Base-by-base conservation (phyloP, 2,329 filamentous ascomycete genomes). In the Penicillium sp. region DNA sequence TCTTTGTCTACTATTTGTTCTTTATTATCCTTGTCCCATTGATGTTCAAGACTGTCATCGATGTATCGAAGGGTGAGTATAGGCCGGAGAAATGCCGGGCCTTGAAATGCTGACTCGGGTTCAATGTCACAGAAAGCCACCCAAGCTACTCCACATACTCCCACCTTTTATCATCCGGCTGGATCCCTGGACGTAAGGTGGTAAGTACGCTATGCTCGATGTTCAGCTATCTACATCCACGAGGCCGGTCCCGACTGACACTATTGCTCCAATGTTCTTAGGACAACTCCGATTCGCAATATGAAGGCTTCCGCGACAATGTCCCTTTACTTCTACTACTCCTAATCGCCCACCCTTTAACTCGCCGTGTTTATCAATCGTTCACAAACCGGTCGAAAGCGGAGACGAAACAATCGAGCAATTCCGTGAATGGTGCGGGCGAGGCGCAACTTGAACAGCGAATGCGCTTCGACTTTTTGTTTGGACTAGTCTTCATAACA, bases 251-350 rank as follows among this genome's bases (percentile, higher is more conserved):
- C 19, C 28, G 17, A 35, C 60, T 65, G 40, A 65, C 58, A 40
- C 57, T 67, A 37, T 52, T 57, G 57, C 67, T 47, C 65, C 56
- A 53, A 58, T 38, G 19, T 31, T n/a, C 37, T 3, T 60, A 91
- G 88, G 94, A 99, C 76, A 86, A 91, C 60, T 94, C 91, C 37
- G 94, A 99, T 75, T 75, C 83, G 31, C 94, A 99, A 74, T 99
- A 97, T 75, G 79, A 82, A 56, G 86, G 84, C 36, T 97, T 99
- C 70, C 87, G 95, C 62, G 79, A 83, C 59, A 97, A 97, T 68
- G 81, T 97, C 36, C 92, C 91, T 2, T 90, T 89, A 70, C 86
- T 97, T 73, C 80, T 84, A 9, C 63, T 86, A 10, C 83, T 97
- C 6, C 77, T 97, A 14, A 63, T 89, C 26, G 73, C 91, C 41